These are phyloP conservation scores for Phtheirospermum japonicum DNA, from an alignment of 257 asterid species.

Conservation along the genomic window DNA sequence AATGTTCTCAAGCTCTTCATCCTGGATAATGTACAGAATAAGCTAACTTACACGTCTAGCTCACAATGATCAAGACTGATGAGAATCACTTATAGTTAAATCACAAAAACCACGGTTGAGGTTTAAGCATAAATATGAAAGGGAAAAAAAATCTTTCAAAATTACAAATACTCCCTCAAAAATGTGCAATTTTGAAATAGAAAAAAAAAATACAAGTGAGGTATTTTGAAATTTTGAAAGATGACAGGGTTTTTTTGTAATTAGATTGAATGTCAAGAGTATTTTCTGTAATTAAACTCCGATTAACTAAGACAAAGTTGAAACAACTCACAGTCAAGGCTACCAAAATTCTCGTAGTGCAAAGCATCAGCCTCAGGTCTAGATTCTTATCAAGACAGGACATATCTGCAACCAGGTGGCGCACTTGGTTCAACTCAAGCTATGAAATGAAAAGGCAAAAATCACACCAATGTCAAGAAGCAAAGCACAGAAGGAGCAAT, in stretches of 20 bases:
- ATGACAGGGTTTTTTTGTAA: too few species aligned
- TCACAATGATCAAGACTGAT: not conserved
- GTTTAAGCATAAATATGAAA: too few species aligned
- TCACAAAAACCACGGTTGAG: too few species aligned
- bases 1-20: conserved; percentile 38
- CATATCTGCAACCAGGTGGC: conserved; percentile 47
- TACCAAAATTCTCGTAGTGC: conserved; percentile 33
- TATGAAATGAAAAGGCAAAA: not conserved
- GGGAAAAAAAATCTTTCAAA: too few species aligned
- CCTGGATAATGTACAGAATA: conserved; percentile 32
- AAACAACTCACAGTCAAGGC: conserved; percentile 37
- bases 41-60: not conserved
- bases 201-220: too few species aligned
- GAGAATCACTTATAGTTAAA: too few species aligned
- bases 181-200: too few species aligned
- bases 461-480: not conserved
- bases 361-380: conserved; percentile 50
- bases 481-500: not conserved
- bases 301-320: not conserved
- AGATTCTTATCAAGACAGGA: conserved; percentile 44
- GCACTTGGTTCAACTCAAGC: conserved; percentile 44
- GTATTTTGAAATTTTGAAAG: too few species aligned
- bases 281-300: too few species aligned
- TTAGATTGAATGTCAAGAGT: too few species aligned
- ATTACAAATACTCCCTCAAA: too few species aligned